Evolutionary conservation across 305 asterid genomes (phyloP), one percentile per base, ranked within the genome.

Genomic region (Rubia occidens): DNA sequence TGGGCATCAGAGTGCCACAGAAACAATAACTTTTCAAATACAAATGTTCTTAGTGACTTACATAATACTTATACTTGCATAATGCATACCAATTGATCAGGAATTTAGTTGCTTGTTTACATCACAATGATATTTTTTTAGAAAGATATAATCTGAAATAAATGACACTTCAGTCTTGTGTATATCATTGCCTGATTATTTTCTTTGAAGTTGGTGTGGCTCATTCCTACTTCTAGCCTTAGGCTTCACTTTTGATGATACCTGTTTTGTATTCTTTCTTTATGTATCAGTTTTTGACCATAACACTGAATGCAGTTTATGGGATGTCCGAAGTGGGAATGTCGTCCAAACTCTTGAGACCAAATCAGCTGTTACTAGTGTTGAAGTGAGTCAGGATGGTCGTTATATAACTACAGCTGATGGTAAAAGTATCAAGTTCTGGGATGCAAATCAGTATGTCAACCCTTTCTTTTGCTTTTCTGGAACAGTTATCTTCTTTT

Each of bases 381-480:
- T 92, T 72, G 99, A 95, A 91, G 99, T 91, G 78, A 91, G 97
- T 84, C 95, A 75, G 80, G 99, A 95, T 74, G 94, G 96, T 37
- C 95, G 88, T 67, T 95, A 89, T 72, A 91, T 95, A 75, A 89
- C 97, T 44, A 95, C 99, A 55, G 93, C 89, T 32, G 99, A 91
- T 79, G 99, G 97, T 54, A 83, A 85, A 67, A 82, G 85, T 64
- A 88, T 95, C 65, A 95, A 86, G 82, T 95, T 95, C 78, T 95
- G 96, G 97, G 99, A 95, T 72, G 97, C 96, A 69, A 95, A 95
- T 78, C 98, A 91, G 97, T 94, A 85, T 7, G 90, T 77, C 47
- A 15, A 35, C 66, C 55, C 37, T 56, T 67, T 5, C 8, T 5
- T 32, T 64, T 66, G 54, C 51, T n/a, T n/a, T 64, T 42, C 17